Base-by-base conservation (phyloP, 2,329 filamentous ascomycete species). In the Septoria petroselini region DNA sequence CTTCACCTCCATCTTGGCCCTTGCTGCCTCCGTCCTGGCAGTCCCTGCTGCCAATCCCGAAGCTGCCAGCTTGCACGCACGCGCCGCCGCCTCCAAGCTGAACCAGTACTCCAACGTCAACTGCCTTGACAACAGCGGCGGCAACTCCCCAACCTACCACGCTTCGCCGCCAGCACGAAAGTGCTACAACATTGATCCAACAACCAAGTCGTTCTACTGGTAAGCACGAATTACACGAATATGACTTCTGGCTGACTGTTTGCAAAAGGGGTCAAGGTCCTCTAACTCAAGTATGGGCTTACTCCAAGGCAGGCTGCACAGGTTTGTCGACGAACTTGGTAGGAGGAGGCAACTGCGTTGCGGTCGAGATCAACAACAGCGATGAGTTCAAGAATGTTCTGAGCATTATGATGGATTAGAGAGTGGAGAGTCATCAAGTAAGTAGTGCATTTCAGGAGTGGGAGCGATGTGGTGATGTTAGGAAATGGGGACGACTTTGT, bases 141-240 rank as follows among this genome's bases (percentile, higher is more conserved):
- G 43, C 35, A 40, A 47, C 43, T 39, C 43, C n/a, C 34, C 43
- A 8, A 47, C 43, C 17, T 47, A 47, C 27, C 43, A 47, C 35
- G 43, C 43, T 23, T 40, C 23, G 2, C 43, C 42, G 11, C 42
- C 43, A 33, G 43, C 43, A 21, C 34, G 43, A 14, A 29, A 47
- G 15, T 47, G 43, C 43, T 47, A 40, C 43, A 47, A 39, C 17
- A 47, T 47, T 31, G 43, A 47, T 14, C 43, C 43, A 3, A 39
- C 34, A 2, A 40, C 34, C 2, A 23, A 29, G 15, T 40, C 43
- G 2, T 47, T 47, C 15, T 47, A 47, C 23, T 47, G 43, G 35
- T 35, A 44, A 27, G 27, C 1, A 33, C 18, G 2, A 12, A 11
- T 4, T 11, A 18, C 8, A 12, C 2, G 12, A 41, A 1, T 5